phyloP scores from a whole-genome alignment of 331 rosid species.

The Arachis monticola region DNA sequence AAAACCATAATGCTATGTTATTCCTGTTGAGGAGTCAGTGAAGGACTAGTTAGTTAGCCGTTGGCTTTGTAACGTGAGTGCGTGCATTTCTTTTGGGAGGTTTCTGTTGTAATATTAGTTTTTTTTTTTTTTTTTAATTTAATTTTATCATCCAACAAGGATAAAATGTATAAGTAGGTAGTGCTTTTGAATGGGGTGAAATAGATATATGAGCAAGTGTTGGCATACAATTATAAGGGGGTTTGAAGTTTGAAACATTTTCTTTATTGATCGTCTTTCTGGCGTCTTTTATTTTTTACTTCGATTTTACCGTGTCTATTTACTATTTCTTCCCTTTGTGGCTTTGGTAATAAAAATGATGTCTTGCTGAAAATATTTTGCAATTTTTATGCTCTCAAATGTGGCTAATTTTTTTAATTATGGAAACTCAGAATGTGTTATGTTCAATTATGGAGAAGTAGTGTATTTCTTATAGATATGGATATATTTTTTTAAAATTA shows the following conservation, averaged over 20 bases:
- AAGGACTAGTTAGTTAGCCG: slow-evolving; percentile 18
- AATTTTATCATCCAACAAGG: too few species aligned
- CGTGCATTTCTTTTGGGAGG: background rate
- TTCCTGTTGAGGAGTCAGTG: background rate
- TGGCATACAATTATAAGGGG: background rate
- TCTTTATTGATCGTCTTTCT: background rate
- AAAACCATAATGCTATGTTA: background rate
- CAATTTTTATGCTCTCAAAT: too few species aligned
- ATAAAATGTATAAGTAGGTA: too few species aligned
- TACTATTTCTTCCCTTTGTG: background rate
- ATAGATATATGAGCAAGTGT: background rate
- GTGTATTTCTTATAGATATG: too few species aligned
- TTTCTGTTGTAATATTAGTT: slow-evolving; percentile 14
- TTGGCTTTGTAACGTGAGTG: background rate
- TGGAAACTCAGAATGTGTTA: too few species aligned
- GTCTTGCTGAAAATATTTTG: too few species aligned
- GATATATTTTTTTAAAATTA: too few species aligned
- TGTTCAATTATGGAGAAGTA: too few species aligned
- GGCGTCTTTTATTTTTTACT: background rate
- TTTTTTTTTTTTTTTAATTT: too few species aligned
- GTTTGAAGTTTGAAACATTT: background rate
- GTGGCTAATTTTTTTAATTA: too few species aligned
- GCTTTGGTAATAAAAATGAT: background rate
- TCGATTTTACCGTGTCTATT: background rate
- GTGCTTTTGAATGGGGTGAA: background rate